These are phyloP conservation scores for Apophysomyces ossiformis DNA, from an alignment of 371 early-diverging fungal species.

Conservation along the genomic window DNA sequence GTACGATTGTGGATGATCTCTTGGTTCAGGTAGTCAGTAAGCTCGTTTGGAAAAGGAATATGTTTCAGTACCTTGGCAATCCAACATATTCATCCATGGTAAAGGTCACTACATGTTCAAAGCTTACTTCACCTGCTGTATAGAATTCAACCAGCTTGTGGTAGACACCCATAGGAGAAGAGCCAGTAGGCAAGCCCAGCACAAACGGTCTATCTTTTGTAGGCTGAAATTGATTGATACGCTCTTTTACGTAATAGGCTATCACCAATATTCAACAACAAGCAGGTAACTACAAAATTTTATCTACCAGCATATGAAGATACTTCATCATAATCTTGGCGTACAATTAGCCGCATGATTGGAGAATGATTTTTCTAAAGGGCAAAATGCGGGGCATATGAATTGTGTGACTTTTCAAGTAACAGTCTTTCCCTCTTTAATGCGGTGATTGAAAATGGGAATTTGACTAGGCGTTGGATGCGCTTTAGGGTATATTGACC, in stretches of 20 bases:
- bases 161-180: slow-evolving; percentile 64
- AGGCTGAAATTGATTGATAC: slow-evolving; percentile 59
- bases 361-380: neutral
- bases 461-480: no score
- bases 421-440: no score
- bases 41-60: neutral
- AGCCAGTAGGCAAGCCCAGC: slow-evolving; percentile 62
- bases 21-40: slow-evolving; percentile 1
- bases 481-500: no score
- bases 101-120: slow-evolving; percentile 51
- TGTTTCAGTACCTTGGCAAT: slow-evolving; percentile 31
- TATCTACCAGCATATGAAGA: slow-evolving; percentile 45
- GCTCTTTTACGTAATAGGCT: slow-evolving; percentile 54
- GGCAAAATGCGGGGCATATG: no score
- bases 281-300: neutral
- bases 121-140: slow-evolving; percentile 45
- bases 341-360: slow-evolving; percentile 65
- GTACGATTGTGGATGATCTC: slow-evolving; percentile 68
- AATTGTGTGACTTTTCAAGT: no score
- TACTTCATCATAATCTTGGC: slow-evolving; percentile 60
- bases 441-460: no score
- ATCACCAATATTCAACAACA: slow-evolving; percentile 10
- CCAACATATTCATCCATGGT: slow-evolving; percentile 67
- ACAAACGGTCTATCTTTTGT: slow-evolving; percentile 60
- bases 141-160: slow-evolving; percentile 51